phyloP scores from a whole-genome alignment of 2,329 filamentous ascomycete species.

The Trichoderma brevicompactum region DNA sequence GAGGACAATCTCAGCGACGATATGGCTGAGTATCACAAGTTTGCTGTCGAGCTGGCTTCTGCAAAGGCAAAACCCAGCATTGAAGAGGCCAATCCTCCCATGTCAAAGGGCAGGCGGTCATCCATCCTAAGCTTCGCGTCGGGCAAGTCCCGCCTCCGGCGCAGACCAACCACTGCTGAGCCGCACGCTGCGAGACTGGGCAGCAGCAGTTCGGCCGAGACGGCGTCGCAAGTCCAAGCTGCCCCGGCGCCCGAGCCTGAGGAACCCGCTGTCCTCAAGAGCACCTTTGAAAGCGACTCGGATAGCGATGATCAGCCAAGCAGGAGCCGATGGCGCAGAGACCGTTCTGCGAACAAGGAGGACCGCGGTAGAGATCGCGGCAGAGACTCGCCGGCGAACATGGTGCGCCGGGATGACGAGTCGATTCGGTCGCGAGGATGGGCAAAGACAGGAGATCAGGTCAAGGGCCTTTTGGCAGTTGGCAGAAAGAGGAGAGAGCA shows the following conservation, averaged over 20 bases:
- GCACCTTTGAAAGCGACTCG: constrained; percentile 42
- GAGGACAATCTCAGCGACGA: constrained; percentile 40
- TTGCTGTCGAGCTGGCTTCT: constrained; percentile 41
- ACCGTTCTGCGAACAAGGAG: constrained; percentile 33
- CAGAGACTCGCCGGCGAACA: constrained; percentile 27
- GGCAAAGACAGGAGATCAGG: constrained; percentile 34
- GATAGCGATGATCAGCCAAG: constrained; percentile 38
- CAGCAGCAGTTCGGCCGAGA: constrained; percentile 3
- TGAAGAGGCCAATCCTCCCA: background rate
- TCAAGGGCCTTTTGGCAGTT: constrained; percentile 35
- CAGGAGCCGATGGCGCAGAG: constrained; percentile 29
- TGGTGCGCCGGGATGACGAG: constrained; percentile 7
- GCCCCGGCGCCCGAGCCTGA: background rate
- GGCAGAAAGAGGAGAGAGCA: constrained; percentile 40
- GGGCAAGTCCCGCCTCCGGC: constrained; percentile 37
- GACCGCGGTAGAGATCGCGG: constrained; percentile 30
- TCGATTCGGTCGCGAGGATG: constrained; percentile 9
- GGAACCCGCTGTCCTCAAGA: constrained; percentile 31
- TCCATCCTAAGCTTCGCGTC: constrained; percentile 37
- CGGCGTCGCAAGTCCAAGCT: background rate
- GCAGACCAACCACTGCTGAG: constrained; percentile 31
- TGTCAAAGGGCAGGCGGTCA: constrained; percentile 30
- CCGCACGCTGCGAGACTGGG: constrained; percentile 4
- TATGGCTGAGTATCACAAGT: constrained; percentile 43
- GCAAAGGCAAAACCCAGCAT: constrained; percentile 16